Conservation (phyloP, 306 rosid genomes). For the Dalbergia oliveri region DNA sequence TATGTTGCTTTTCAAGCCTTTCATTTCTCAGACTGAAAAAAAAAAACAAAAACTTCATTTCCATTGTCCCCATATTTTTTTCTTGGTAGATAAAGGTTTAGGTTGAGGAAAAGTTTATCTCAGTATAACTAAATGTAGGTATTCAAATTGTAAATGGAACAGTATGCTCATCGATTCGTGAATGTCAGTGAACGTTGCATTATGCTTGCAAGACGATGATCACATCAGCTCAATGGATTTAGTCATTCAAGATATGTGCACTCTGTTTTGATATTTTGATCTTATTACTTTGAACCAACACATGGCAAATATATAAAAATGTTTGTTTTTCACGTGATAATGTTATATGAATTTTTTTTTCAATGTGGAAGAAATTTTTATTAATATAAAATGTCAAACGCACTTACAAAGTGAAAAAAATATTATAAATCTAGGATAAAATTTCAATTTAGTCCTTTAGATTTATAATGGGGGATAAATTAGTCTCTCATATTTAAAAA, state of each 20-base stretch:
- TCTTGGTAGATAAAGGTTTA: no score
- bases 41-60: no score
- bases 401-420: no score
- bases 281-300: neutral
- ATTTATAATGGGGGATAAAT: no score
- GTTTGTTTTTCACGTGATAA: no score
- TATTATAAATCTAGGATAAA: no score
- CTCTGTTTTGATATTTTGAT: neutral
- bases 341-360: neutral
- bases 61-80: neutral
- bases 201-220: neutral
- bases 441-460: no score
- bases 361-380: no score
- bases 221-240: neutral
- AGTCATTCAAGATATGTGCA: neutral
- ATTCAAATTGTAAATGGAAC: neutral
- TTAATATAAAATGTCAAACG: no score
- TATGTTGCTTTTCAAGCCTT: constrained; percentile 17
- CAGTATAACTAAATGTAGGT: neutral
- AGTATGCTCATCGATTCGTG: neutral
- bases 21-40: neutral
- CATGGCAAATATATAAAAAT: no score
- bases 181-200: neutral
- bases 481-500: no score
- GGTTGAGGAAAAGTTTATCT: no score